Conservation (phyloP, 1,284 basidiomycete genomes). For the Coniferiporia sulphurascens region DNA sequence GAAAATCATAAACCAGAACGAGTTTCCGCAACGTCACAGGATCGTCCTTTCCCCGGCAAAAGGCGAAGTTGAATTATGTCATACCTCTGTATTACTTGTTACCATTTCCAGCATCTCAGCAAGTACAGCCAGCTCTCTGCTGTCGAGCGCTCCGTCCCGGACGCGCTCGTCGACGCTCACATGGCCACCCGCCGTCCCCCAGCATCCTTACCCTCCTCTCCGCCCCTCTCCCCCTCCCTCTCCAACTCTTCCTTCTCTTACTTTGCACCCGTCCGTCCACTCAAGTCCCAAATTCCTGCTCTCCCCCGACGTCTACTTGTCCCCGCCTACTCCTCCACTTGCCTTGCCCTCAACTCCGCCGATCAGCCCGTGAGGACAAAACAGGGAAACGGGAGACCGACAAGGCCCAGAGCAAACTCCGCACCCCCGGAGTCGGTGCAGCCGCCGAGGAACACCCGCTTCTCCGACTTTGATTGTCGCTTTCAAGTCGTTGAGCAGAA, state of each 20-base stretch:
- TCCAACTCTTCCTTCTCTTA: slow-evolving; percentile 7
- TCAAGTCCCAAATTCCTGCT: slow-evolving; percentile 13
- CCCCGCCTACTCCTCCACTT: slow-evolving; percentile 4
- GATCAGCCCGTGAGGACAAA: slow-evolving; percentile 9
- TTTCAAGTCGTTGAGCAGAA: slow-evolving; percentile 45
- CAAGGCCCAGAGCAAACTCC: slow-evolving; percentile 10
- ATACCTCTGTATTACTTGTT: not conserved
- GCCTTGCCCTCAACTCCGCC: not conserved
- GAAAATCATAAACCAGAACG: too few species aligned
- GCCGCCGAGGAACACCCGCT: not conserved
- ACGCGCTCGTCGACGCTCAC: not conserved
- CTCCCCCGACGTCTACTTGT: slow-evolving; percentile 15
- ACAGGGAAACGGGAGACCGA: slow-evolving; percentile 2
- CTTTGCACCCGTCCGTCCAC: slow-evolving; percentile 2
- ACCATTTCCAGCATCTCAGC: not conserved
- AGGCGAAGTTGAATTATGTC: too few species aligned
- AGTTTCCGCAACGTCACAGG: too few species aligned
- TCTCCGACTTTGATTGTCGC: slow-evolving; percentile 22
- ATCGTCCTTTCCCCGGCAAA: too few species aligned
- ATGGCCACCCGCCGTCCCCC: not conserved
- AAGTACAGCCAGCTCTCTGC: not conserved
- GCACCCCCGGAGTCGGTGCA: slow-evolving; percentile 3
- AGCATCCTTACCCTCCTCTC: not conserved
- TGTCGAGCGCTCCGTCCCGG: not conserved
- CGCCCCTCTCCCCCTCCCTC: slow-evolving; percentile 11